Base-by-base conservation (phyloP, 2,329 filamentous ascomycete species). In the Curvularia sp. region DNA sequence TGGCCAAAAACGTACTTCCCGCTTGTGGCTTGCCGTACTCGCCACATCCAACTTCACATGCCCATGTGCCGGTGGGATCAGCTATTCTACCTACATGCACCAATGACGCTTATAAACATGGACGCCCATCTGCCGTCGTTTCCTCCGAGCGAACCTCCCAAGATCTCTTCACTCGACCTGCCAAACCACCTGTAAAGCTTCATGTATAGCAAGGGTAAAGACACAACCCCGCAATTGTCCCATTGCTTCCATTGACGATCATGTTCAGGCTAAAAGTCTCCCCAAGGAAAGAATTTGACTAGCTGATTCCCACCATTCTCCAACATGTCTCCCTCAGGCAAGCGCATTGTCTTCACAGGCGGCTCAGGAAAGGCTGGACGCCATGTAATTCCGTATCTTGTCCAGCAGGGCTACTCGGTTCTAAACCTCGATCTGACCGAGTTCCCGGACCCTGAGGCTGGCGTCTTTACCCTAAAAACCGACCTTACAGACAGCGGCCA, bases 401-500 rank as follows among this genome's bases (percentile, higher is more conserved):
- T 84, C 28, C 75, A 79, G 9, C 74, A 78, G 57, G 83, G 83
- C 30, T 80, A 86, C 64, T 68, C 80, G 58, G 77, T 86, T 32
- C 77, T 86, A 27, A 87, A 87, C 59, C 72, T 86, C n/a, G 84
- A 86, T 64, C 76, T 86, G 4, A 71, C 76, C 15, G 77, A 81
- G 5, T 78, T 82, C 19, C 75, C 78, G 5, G 79, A 80, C 54
- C 80, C 77, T 3, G 70, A 72, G 27, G 69, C 70, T 5, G 72
- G 69, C 13, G 81, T 86, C 48, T 82, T 83, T 70, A 86, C 84
- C 0, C 72, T 87, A 42, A 84, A 83, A 61, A 80, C 80, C 12
- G 84, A 86, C 66, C 78, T 87, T 41, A 84, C 84, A 8, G 78
- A 85, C 64, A 79, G 75, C 41, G 84, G 83, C 21, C 83, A 86